A percentile compares a stretch with the other conserved stretches of the same genome.
These are phyloP conservation scores for Pseudevernia furfuracea DNA, from an alignment of 495 filamentous ascomycete genomes.

Conservation along the genomic window DNA sequence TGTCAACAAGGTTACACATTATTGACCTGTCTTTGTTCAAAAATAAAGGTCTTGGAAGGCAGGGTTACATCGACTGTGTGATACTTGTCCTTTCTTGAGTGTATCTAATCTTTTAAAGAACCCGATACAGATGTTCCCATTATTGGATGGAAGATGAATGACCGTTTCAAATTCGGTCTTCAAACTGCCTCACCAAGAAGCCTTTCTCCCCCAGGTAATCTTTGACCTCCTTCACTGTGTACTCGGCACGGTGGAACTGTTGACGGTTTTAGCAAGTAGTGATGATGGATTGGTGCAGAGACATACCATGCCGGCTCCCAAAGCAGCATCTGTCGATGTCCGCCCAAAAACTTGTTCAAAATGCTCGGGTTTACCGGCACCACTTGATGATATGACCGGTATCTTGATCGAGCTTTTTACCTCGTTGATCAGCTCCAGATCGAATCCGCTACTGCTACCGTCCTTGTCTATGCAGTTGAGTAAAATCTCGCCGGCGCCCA, in stretches of 20 bases:
- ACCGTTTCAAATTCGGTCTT: constrained; percentile 35
- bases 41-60: neutral
- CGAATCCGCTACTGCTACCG: constrained; percentile 90
- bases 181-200: constrained; percentile 68
- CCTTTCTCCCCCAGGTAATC: constrained; percentile 62
- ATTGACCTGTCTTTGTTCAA: too few species aligned
- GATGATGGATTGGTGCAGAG: constrained; percentile 7
- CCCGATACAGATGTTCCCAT: neutral
- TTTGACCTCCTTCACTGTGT: constrained; percentile 92
- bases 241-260: constrained; percentile 88
- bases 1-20: too few species aligned
- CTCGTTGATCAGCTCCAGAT: constrained; percentile 79
- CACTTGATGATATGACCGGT: constrained; percentile 91
- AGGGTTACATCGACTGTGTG: neutral
- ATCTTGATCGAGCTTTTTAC: constrained; percentile 81
- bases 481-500: constrained; percentile 91
- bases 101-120: neutral
- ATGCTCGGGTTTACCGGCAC: constrained; percentile 81
- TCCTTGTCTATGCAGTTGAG: constrained; percentile 98
- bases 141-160: neutral
- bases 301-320: constrained; percentile 88
- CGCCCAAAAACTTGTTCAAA: constrained; percentile 84
- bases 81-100: neutral
- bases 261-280: neutral
- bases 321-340: constrained; percentile 82